phyloP scores from a whole-genome alignment of 805 yeast species.

The Starmerella sp. region DNA sequence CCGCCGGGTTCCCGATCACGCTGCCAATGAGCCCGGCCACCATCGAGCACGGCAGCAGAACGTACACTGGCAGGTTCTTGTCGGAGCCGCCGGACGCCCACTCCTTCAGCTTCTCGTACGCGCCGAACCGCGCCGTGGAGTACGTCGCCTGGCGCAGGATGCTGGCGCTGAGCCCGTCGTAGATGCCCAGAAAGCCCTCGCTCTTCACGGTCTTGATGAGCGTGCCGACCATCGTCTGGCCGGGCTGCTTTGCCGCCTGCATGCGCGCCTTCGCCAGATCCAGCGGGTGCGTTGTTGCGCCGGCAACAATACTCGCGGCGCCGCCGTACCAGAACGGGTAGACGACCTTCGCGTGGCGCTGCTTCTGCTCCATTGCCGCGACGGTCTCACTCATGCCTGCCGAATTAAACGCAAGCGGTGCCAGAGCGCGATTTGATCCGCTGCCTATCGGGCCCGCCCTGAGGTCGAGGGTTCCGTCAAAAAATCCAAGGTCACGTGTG shows the following conservation, averaged over 20 bases:
- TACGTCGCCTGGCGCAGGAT: conserved; percentile 78
- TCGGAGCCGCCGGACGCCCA: conserved; percentile 9
- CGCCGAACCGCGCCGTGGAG: conserved; percentile 76
- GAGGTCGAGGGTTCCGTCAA: background rate
- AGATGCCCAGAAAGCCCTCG: conserved; percentile 56
- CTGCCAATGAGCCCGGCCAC: conserved; percentile 79
- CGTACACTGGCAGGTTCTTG: conserved; percentile 44
- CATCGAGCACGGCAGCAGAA: conserved; percentile 69
- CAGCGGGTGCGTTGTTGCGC: conserved; percentile 51
- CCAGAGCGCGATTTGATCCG: background rate
- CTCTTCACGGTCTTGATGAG: conserved; percentile 44
- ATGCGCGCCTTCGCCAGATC: conserved; percentile 79
- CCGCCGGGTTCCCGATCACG: conserved; percentile 77
- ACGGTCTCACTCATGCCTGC: background rate
- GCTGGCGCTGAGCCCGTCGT: conserved; percentile 74
- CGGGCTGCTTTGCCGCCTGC: conserved; percentile 64
- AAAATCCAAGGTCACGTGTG: background rate
- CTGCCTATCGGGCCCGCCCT: background rate
- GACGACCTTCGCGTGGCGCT: conserved; percentile 1
- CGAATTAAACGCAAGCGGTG: background rate
- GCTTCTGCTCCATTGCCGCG: background rate
- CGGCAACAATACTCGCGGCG: conserved; percentile 33
- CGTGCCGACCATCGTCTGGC: conserved; percentile 52
- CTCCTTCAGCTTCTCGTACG: conserved; percentile 68
- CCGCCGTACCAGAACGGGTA: conserved; percentile 36